Evolutionary conservation across 768 basidiomycete species (phyloP).

Genomic region (Nidularia sp.): DNA sequence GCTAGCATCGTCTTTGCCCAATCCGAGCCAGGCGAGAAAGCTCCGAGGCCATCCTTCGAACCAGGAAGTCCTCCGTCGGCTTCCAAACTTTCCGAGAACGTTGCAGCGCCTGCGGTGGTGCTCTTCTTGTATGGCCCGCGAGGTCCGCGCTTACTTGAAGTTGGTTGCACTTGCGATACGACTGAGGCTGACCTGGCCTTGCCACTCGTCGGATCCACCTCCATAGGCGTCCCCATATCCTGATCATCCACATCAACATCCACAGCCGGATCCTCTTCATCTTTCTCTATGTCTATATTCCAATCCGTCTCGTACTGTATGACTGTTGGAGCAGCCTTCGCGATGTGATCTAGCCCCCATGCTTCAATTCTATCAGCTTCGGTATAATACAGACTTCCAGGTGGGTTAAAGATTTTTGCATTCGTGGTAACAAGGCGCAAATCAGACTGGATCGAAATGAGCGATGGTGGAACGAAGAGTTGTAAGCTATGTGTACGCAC

Average conservation of each 20-base stretch:
- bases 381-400: slow-evolving; percentile 65
- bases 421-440: slow-evolving; percentile 70
- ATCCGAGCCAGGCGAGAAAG: slow-evolving; percentile 67
- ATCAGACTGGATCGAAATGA: slow-evolving; percentile 44
- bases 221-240: slow-evolving; percentile 34
- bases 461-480: slow-evolving; percentile 3
- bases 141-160: slow-evolving; percentile 34
- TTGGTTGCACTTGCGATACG: slow-evolving; percentile 34
- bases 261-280: slow-evolving; percentile 42
- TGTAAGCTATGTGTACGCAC: slow-evolving; percentile 35
- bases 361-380: slow-evolving; percentile 71
- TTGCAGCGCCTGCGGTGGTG: slow-evolving; percentile 14
- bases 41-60: slow-evolving; percentile 69
- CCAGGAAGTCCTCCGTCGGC: slow-evolving; percentile 72
- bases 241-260: slow-evolving; percentile 36
- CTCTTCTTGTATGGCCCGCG: slow-evolving; percentile 55
- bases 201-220: slow-evolving; percentile 33
- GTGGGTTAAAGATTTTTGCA: slow-evolving; percentile 74
- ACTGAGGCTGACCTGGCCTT: slow-evolving; percentile 44
- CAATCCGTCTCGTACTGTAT: slow-evolving; percentile 82
- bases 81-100: slow-evolving; percentile 49
- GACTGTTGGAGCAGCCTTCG: slow-evolving; percentile 65
- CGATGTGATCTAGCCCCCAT: slow-evolving; percentile 73
- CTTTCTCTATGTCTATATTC: slow-evolving; percentile 77
- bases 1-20: slow-evolving; percentile 71